Base-by-base conservation (phyloP, 768 basidiomycete genomes). In the Dacryopinax primogenitus region DNA sequence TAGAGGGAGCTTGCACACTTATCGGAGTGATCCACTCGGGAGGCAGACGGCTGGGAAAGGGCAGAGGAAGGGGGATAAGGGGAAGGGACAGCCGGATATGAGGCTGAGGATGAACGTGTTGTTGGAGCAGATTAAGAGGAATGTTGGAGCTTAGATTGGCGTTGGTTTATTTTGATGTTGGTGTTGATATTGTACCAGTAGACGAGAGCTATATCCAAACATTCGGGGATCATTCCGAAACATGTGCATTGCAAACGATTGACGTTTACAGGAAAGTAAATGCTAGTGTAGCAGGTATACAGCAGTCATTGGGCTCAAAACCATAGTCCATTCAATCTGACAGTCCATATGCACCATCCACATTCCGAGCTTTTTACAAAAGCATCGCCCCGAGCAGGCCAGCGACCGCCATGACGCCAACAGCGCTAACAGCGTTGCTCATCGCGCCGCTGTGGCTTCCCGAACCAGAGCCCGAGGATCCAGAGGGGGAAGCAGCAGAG, bases 81-180 rank as follows among this genome's bases (percentile, higher is more conserved):
- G 78, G 41, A 70, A 71, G 66, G 77, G 82, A 2, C 83, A 85
- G 70, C 84, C 84, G n/a, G 79, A 83, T 72, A 93, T 95, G 92
- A 88, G 86, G 71, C 75, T 88, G 62, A 85, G 91, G 62, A 94
- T 95, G 90, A 83, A 84, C 67, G 85, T 83, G 32, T 80, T 95
- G 80, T 80, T 95, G 66, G 89, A 91, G 73, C 86, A 87, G 75
- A 92, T 95, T 69, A 87, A 89, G 70, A 62, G 72, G 70, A 71
- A 70, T n/a, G 36, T 33, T 15, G 36, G 4, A 12, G 3, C 35
- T 11, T 18, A 63, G 30, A 4, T 44, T 23, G 41, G 16, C 4
- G 6, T 44, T 18, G 51, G 30, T 28, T 28, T 30, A 23, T 13
- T 58, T 23, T 58, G 32, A 15, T 23, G 6, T 7, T 13, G 32